Percentiles rank a stretch among this genome's conserved stretches.
These are phyloP conservation scores for Asterophora parasitica DNA, from an alignment of 768 basidiomycete genomes.

Conservation along the genomic window DNA sequence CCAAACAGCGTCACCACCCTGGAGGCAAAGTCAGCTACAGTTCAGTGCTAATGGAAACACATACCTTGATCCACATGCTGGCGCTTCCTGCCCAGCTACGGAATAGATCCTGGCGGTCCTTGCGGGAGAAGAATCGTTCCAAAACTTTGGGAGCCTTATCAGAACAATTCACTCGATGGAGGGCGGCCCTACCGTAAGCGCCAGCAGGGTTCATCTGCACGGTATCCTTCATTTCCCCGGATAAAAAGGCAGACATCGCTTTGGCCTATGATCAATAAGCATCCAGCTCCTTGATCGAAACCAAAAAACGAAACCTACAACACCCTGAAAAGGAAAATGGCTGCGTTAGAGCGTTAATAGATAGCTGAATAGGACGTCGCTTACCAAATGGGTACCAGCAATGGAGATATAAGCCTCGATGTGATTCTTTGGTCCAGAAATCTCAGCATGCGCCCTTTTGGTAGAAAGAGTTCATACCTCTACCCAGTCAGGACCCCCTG, in stretches of 20 bases:
- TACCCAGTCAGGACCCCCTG: constrained; percentile 85
- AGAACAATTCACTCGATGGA: not conserved
- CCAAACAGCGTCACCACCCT: constrained; percentile 86
- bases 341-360: not conserved
- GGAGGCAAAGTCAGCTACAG: not conserved
- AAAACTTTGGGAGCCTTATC: constrained; percentile 42
- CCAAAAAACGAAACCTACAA: constrained; percentile 41
- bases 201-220: constrained; percentile 82
- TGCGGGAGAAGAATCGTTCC: constrained; percentile 86
- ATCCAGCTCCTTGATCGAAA: not conserved
- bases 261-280: constrained; percentile 53
- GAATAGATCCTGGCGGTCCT: constrained; percentile 86
- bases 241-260: constrained; percentile 92
- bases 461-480: constrained; percentile 48
- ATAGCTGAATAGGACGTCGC: not conserved
- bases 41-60: not conserved
- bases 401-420: constrained; percentile 82
- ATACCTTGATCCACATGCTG: constrained; percentile 89
- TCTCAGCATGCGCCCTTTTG: not conserved
- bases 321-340: constrained; percentile 44
- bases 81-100: constrained; percentile 94
- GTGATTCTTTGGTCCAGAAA: constrained; percentile 50
- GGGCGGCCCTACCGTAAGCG: constrained; percentile 51
- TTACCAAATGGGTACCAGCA: constrained; percentile 81
- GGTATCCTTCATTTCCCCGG: constrained; percentile 94